Evolutionary conservation across 73 alveolate genomes (phyloP).

Genomic region (Tetrahymena malaccensis): DNA sequence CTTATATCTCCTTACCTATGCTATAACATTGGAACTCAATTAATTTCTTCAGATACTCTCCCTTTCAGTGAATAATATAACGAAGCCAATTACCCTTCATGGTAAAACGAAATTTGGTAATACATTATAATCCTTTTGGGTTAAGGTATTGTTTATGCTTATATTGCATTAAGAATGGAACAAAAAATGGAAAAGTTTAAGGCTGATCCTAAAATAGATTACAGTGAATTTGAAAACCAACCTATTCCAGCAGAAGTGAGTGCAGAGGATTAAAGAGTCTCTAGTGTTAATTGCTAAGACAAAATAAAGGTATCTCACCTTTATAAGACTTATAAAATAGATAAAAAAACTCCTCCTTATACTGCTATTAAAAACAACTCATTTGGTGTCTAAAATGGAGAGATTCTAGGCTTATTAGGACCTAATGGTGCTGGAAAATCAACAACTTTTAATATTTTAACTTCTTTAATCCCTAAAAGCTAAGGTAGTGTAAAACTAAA

Average conservation of each 20-base stretch:
- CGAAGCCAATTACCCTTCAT: not conserved
- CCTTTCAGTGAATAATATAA: not conserved
- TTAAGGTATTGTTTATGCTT: not conserved
- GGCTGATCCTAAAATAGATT: not conserved
- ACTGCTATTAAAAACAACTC: conserved; percentile 57
- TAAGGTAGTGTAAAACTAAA: conserved; percentile 28
- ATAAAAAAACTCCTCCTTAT: conserved; percentile 7
- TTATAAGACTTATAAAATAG: not conserved
- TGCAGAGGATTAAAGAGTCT: not conserved
- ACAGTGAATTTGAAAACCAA: not conserved
- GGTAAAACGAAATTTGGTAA: not conserved
- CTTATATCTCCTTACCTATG: not conserved
- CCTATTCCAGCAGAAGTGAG: not conserved
- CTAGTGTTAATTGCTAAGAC: not conserved
- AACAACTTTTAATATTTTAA: conserved; percentile 66
- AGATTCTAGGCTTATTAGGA: conserved; percentile 72
- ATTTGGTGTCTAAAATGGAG: conserved; percentile 53
- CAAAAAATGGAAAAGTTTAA: not conserved
- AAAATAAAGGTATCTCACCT: not conserved
- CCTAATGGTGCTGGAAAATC: conserved; percentile 86
- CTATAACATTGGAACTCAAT: not conserved
- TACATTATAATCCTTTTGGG: not conserved
- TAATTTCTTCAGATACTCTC: not conserved
- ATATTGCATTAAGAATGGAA: not conserved
- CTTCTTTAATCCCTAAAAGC: conserved; percentile 32